Conservation (phyloP, 257 asterid species). For the Gardenia jasminoides region DNA sequence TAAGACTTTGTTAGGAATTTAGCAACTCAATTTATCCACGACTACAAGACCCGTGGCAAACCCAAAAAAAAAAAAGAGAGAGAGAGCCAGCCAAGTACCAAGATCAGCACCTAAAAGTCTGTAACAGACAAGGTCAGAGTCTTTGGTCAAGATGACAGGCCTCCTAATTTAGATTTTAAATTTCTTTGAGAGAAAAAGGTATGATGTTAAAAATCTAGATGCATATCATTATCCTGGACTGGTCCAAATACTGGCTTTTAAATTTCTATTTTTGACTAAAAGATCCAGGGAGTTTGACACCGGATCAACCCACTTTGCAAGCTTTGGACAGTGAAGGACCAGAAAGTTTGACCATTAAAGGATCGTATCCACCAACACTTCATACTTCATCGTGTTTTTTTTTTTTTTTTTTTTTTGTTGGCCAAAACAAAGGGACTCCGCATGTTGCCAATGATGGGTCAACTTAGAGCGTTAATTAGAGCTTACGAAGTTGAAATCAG, state of each 20-base stretch:
- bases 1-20: neutral
- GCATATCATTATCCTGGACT: neutral
- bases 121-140: conserved; percentile 20
- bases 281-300: neutral
- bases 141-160: conserved; percentile 17
- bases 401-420: too few species aligned
- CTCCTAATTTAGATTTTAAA: neutral
- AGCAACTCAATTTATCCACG: conserved; percentile 3
- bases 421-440: neutral
- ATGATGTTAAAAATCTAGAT: neutral
- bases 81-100: neutral
- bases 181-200: neutral
- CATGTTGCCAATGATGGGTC: neutral
- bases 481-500: too few species aligned
- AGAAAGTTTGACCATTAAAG: too few species aligned
- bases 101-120: neutral
- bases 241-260: neutral
- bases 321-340: neutral
- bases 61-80: neutral
- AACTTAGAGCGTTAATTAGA: too few species aligned
- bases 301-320: neutral
- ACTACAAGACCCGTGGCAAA: neutral
- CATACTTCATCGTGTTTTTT: neutral
- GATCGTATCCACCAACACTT: too few species aligned
- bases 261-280: neutral